Evolutionary conservation across 2,329 filamentous ascomycete species (phyloP).

Genomic region (Ophiostoma tasmaniense): DNA sequence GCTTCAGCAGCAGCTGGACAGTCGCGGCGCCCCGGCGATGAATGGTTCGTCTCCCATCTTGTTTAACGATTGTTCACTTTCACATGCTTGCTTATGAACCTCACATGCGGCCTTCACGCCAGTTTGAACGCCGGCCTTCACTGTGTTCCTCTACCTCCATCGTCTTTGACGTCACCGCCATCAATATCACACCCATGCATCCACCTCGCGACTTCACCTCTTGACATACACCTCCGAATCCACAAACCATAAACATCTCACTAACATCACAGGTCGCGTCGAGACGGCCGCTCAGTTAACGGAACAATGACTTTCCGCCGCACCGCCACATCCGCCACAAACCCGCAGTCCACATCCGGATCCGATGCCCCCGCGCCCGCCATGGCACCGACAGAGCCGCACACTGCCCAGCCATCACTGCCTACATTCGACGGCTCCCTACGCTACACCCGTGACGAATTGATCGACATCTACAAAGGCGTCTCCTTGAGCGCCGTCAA

Average conservation of each 20-base stretch:
- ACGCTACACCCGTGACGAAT: constrained; percentile 70
- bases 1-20: constrained; percentile 75
- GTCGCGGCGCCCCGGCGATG: constrained; percentile 47
- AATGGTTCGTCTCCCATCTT: constrained; percentile 18
- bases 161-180: background rate
- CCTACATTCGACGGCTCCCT: constrained; percentile 40
- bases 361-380: constrained; percentile 16
- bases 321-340: constrained; percentile 43
- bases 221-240: background rate
- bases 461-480: constrained; percentile 63
- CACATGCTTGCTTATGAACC: background rate
- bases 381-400: constrained; percentile 25
- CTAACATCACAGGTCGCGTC: constrained; percentile 42
- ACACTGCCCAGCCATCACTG: constrained; percentile 28
- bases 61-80: background rate
- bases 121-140: background rate
- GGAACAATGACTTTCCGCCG: constrained; percentile 58
- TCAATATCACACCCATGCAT: background rate
- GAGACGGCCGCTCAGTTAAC: constrained; percentile 50
- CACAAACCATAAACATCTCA: background rate
- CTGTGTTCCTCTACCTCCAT: background rate
- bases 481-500: constrained; percentile 47
- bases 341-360: constrained; percentile 22
- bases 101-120: too few relatives aligned
- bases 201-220: background rate